Evolutionary conservation across 306 rosid species (phyloP), one percentile per base, ranked within the genome.

Genomic region (Sindora glabra): DNA sequence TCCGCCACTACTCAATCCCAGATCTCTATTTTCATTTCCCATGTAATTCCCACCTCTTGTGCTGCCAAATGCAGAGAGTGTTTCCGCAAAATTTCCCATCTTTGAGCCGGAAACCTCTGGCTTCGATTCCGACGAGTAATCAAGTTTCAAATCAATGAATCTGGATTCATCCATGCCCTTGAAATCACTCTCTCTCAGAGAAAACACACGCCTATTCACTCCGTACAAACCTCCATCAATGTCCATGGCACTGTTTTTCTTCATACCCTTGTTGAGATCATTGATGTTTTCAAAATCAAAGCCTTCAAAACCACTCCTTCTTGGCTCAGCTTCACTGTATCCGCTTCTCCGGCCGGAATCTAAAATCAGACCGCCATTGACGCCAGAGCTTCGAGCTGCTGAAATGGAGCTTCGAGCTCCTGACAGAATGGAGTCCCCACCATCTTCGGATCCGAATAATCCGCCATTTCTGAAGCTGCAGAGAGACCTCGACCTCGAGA

Each of bases 321-420:
- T 84, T 1, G 89, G 94, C 40, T 85, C 94, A 41, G 95, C 85
- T 74, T 92, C 99, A 67, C 99, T 89, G 12, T 81, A 92, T 8
- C 90, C 96, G 63, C 98, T 92, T 74, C 85, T 82, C 29, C 98
- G 82, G 3, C 89, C 99, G 2, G 99, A 89, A 56, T 94, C 99
- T 18, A 87, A 66, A 25, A 81, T 57, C 60, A 83, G 15, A 33
- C 88, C 86, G 0, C 80, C 92, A 57, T 92, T 94, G 17, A 89
- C 97, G 21, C 95, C 89, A 2, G 99, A 94, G 46, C 95, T 94
- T 32, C 99, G 76, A 0, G 99, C 97, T 5, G 90, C 99, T 7
- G 99, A 92, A 11, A 92, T 89, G 0, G 99, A 92, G 58, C 99
- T 92, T 64, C 99, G 76, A 5, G 95, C 95, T 10, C 86, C 98